Conservation (phyloP, 768 basidiomycete genomes). For the Grammothele lineata region DNA sequence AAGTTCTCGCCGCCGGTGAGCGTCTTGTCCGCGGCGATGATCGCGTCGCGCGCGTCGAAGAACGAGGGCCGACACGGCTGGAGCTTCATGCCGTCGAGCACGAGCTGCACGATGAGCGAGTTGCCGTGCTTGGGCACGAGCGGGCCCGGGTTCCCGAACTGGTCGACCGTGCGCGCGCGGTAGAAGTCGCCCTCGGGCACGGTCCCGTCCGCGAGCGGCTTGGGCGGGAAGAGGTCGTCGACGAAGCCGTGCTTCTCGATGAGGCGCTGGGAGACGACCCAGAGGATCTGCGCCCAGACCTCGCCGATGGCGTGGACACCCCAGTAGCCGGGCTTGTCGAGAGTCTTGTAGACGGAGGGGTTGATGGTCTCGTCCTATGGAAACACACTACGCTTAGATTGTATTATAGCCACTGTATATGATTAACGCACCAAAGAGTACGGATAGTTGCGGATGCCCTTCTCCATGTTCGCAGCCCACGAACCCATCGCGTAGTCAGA, state of each 20-base stretch:
- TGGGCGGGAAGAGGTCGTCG: conserved; percentile 77
- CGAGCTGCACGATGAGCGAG: conserved; percentile 77
- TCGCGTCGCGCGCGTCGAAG: conserved; percentile 87
- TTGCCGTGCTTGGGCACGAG: conserved; percentile 91
- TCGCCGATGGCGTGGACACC: conserved; percentile 90
- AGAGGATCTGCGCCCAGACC: conserved; percentile 93
- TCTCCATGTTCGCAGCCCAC: conserved; percentile 80
- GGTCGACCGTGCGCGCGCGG: conserved; percentile 33
- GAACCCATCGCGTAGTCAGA: conserved; percentile 88
- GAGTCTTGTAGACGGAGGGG: conserved; percentile 90
- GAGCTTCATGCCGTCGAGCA: conserved; percentile 91
- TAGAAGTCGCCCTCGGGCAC: conserved; percentile 77
- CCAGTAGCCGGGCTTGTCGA: conserved; percentile 93
- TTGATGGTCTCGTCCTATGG: conserved; percentile 71
- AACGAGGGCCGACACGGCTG: conserved; percentile 89
- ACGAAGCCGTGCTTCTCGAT: conserved; percentile 82
- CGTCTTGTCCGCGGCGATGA: conserved; percentile 85
- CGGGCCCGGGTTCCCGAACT: conserved; percentile 43
- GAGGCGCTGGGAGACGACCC: conserved; percentile 69
- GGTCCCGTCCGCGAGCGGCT: conserved; percentile 56
- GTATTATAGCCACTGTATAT: conserved; percentile 31
- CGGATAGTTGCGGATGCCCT: conserved; percentile 82
- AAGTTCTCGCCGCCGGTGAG: conserved; percentile 92
- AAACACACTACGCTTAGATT: conserved; percentile 24
- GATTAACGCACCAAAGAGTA: no score